Evolutionary conservation across 495 filamentous ascomycete genomes (phyloP), one percentile per base, ranked within the genome.

Genomic region (Usnea hakonensis): DNA sequence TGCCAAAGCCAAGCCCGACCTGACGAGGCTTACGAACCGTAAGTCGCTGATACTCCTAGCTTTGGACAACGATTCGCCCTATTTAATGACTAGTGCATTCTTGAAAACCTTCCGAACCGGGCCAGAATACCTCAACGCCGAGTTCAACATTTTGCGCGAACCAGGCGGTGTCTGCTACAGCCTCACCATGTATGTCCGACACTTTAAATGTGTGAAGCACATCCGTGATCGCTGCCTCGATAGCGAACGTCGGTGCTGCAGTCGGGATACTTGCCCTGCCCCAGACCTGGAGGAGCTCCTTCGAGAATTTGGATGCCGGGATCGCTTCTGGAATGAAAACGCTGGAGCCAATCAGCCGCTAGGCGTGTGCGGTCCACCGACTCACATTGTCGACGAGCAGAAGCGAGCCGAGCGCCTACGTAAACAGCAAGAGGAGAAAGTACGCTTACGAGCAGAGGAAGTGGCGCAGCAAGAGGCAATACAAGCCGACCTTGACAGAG

Each of bases 261-360:
- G 43, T 14, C 30, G 56, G 16, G 8, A 26, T 2, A 32, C 7
- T 0, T 66, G 64, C 41, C 55, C 44, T 11, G 60, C 60, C 30
- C 64, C 64, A 55, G 56, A 21, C 33, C 52, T 66, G 7, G 64
- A 66, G 28, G 53, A 46, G n/a, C 60, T 66, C n/a, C 64, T 66
- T 19, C 55, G 56, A 23, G 59, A 16, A n/a, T 37, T 56, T 53
- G 55, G 35, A 2, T 66, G 64, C 40, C 33, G 52, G 21, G 37
- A 66, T 28, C 46, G 55, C 17, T 66, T 63, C 48, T 66, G 64
- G 64, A 46, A 55, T 17, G 64, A 57, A 11, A 46, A n/a, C 9
- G 35, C 32, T 3, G 61, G 64, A 35, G 60, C 61, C 38, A 38
- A 66, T 17, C 60, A 66, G 37, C 64, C 64, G 35, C 21, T 3